Evolutionary conservation across 768 basidiomycete species (phyloP).

Genomic region (Collybia sordida): DNA sequence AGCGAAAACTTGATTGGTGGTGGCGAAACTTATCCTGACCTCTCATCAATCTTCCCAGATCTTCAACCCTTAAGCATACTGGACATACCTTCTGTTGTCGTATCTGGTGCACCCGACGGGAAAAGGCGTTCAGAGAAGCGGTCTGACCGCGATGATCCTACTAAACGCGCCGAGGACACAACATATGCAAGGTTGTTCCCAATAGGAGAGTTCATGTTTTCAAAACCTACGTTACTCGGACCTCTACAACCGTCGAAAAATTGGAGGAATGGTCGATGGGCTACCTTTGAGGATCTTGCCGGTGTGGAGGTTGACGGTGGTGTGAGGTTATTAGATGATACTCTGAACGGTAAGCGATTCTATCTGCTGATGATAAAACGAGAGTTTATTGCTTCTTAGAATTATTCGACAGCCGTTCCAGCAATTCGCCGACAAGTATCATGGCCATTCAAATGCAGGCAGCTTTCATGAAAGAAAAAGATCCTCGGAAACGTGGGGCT

Average conservation of each 20-base stretch:
- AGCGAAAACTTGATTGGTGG: constrained; percentile 8
- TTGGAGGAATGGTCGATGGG: constrained; percentile 65
- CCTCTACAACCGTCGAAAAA: constrained; percentile 81
- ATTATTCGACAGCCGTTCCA: constrained; percentile 37
- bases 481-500: constrained; percentile 31
- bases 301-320: constrained; percentile 39
- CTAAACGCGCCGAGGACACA: constrained; percentile 76
- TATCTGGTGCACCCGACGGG: constrained; percentile 30
- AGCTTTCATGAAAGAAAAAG: constrained; percentile 41
- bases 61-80: constrained; percentile 60
- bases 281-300: constrained; percentile 57
- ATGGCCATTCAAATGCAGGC: constrained; percentile 35
- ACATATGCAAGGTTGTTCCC: constrained; percentile 76
- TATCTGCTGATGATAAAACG: not conserved
- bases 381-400: constrained; percentile 25
- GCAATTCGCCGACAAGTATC: constrained; percentile 22
- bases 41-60: constrained; percentile 83
- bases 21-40: constrained; percentile 26
- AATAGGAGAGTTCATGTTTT: constrained; percentile 73
- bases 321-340: constrained; percentile 46
- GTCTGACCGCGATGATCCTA: constrained; percentile 66
- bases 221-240: constrained; percentile 82
- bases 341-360: constrained; percentile 43
- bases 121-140: constrained; percentile 62
- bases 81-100: constrained; percentile 38